Evolutionary conservation across 2,329 filamentous ascomycete species (phyloP).

Genomic region (Aspergillus persii): DNA sequence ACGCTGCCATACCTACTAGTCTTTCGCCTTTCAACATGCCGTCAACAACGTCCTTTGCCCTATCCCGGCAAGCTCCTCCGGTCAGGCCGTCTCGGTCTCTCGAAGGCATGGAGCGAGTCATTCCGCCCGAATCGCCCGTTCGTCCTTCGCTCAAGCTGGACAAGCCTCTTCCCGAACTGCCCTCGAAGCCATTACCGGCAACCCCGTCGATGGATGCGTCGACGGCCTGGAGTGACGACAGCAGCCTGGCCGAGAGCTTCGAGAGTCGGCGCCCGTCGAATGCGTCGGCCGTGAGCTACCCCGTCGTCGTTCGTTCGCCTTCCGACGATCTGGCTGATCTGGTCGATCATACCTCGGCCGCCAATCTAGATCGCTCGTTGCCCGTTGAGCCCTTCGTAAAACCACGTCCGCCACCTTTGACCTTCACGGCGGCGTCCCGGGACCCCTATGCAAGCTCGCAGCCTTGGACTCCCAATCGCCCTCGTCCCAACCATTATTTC

Average conservation of each 20-base stretch:
- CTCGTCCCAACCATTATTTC: constrained; percentile 36
- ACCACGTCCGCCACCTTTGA: constrained; percentile 10
- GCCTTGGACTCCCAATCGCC: constrained; percentile 20
- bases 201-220: constrained; percentile 21
- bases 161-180: constrained; percentile 34
- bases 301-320: constrained; percentile 31
- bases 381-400: constrained; percentile 10
- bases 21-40: constrained; percentile 17
- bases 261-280: constrained; percentile 16
- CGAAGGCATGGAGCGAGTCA: constrained; percentile 36
- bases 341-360: constrained; percentile 25
- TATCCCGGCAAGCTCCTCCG: constrained; percentile 30
- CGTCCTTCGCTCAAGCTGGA: constrained; percentile 24
- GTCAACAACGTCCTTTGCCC: constrained; percentile 19
- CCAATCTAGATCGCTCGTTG: constrained; percentile 9
- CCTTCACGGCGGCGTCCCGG: constrained; percentile 16
- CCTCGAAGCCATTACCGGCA: constrained; percentile 25
- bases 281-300: constrained; percentile 29
- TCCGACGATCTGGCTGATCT: constrained; percentile 28
- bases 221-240: constrained; percentile 31
- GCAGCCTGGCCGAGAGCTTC: constrained; percentile 27
- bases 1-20: neutral
- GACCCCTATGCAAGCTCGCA: constrained; percentile 25
- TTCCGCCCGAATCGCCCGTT: constrained; percentile 28
- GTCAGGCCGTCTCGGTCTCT: constrained; percentile 35